Percentiles rank a stretch among this genome's conserved stretches.
These are phyloP conservation scores for Boletus coccyginus DNA, from an alignment of 768 basidiomycete genomes.

Conservation along the genomic window DNA sequence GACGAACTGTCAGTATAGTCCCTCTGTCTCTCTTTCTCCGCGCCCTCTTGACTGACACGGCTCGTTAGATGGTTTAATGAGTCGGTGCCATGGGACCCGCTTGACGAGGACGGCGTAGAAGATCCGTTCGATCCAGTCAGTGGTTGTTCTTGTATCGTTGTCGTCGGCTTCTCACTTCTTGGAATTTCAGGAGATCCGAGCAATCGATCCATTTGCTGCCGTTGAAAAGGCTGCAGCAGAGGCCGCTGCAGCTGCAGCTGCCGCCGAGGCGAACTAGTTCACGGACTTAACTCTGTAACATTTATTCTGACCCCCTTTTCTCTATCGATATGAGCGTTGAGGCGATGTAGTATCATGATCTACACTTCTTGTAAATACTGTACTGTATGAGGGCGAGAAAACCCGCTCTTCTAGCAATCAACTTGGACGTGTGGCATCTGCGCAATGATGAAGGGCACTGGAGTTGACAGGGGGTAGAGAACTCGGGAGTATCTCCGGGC, in stretches of 20 bases:
- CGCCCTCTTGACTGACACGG: not conserved
- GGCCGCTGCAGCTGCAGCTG: not conserved
- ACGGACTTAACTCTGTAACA: not conserved
- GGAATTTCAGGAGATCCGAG: not conserved
- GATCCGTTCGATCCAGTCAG: conserved; percentile 20
- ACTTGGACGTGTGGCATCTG: not conserved
- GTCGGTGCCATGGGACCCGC: conserved; percentile 24
- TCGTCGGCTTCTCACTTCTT: not conserved
- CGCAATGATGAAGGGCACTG: too few relatives aligned
- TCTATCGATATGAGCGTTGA: too few relatives aligned
- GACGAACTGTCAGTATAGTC: conserved; percentile 18
- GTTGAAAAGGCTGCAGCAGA: not conserved
- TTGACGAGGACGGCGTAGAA: conserved; percentile 25
- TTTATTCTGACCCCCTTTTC: not conserved
- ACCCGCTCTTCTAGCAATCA: not conserved
- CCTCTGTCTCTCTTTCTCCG: not conserved
- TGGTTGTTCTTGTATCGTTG: not conserved
- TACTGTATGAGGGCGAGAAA: not conserved
- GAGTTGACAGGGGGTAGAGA: too few relatives aligned
- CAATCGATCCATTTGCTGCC: conserved; percentile 15
- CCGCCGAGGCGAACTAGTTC: too few relatives aligned
- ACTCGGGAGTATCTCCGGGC: too few relatives aligned
- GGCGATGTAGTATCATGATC: not conserved
- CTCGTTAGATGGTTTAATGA: conserved; percentile 20
- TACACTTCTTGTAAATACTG: not conserved